Base-by-base conservation (phyloP, 768 basidiomycete species). In the Amanita pseudoporphyria region DNA sequence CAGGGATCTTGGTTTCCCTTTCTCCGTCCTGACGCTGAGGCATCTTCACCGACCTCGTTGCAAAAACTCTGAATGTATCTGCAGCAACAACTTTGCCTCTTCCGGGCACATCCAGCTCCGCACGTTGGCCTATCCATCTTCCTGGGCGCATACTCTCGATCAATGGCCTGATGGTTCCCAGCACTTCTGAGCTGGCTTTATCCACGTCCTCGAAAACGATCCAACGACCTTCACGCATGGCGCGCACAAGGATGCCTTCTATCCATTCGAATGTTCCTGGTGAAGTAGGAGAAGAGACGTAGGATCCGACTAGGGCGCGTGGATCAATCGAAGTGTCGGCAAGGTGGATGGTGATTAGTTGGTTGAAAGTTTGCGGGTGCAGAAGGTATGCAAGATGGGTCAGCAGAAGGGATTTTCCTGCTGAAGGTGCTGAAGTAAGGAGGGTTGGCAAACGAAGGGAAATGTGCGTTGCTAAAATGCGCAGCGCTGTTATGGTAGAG, bases 291-390 rank as follows among this genome's bases (percentile, higher is more conserved):
- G 95, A 96, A 1, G 95, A 95, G 2, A 91, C 72, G 52, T 98
- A 95, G 2, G 91, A 93, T 4, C 96, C 95, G 37, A 99, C 76
- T 5, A 99, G 74, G 0, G 92, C 85, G 19, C 95, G 86, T 26
- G 94, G 85, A 60, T 99, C 95, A 39, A 99, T 74, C 2, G 95
- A 95, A 0, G 93, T 95, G 57, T 98, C 96, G 5, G 92, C 90
- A 21, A 98, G 80, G 57, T 95, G 87, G 52, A 99, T 82, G 1
- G 78, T 82, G 28, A 98, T 76, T 36, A 96, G 76, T 39, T 90
- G 82, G 52, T 84, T 82, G 46, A 67, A 71, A 6, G 66, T 59
- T 16, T 68, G 68, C 0, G 89, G 83, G 59, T 81, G 72, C 9
- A 97, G 63, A 9, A 72, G 57, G 9, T 72, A 67, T 9, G 89